Percentiles rank a stretch among this genome's conserved stretches.
phyloP scores from a whole-genome alignment of 768 basidiomycete species.

The Pisolithus microcarpus region DNA sequence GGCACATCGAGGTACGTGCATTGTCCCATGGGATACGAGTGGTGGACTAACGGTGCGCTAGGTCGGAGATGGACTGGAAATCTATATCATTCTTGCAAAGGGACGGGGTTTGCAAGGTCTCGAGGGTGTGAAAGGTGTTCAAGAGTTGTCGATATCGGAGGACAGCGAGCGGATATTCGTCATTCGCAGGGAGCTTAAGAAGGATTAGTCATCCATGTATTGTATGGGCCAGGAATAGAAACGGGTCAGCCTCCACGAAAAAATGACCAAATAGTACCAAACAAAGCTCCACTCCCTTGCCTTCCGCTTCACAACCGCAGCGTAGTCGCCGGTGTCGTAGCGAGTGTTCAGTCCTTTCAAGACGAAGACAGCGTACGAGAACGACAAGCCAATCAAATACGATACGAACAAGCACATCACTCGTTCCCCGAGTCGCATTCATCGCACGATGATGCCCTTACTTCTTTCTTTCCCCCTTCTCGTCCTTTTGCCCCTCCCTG shows the following conservation, averaged over 20 bases:
- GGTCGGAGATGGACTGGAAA: conserved; percentile 95
- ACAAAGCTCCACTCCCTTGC: conserved; percentile 8
- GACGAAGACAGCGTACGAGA: no score
- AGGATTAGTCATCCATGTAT: conserved; percentile 42
- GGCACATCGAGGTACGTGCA: conserved; percentile 83
- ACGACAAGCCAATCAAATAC: no score
- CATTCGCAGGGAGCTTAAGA: conserved; percentile 73
- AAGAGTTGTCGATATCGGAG: conserved; percentile 53
- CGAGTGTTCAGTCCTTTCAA: no score
- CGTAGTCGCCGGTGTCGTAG: no score
- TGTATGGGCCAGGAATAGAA: background rate
- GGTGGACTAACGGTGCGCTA: conserved; percentile 21
- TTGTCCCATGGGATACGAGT: background rate
- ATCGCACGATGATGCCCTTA: conserved; percentile 17
- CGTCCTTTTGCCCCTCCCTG: conserved; percentile 22
- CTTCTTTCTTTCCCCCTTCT: conserved; percentile 15
- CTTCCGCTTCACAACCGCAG: no score
- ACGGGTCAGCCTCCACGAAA: background rate
- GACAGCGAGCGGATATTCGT: conserved; percentile 75
- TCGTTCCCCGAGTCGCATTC: conserved; percentile 1
- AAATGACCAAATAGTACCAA: conserved; percentile 20
- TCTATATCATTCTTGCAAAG: conserved; percentile 76
- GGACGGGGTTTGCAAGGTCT: conserved; percentile 56
- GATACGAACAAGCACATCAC: background rate
- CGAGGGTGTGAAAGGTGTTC: conserved; percentile 45